Evolutionary conservation across 140 eudicot species (phyloP).

Genomic region (Stevia rebaudiana): DNA sequence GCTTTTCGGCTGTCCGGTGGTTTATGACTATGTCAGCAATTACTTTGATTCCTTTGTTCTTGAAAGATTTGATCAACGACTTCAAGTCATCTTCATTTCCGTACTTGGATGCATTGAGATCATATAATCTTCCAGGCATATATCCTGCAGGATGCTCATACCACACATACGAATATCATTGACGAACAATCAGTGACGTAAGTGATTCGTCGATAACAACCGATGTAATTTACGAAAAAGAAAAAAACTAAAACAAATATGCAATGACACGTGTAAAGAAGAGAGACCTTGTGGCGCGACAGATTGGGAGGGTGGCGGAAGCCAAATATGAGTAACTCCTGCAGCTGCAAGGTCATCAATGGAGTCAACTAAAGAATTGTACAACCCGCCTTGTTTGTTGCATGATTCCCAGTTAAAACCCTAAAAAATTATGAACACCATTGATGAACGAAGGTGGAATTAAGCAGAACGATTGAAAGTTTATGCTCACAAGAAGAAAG

Average conservation of each 20-base stretch:
- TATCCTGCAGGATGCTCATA: constrained; percentile 41
- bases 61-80: constrained; percentile 37
- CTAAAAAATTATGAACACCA: constrained; percentile 20
- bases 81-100: constrained; percentile 46
- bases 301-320: constrained; percentile 76
- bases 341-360: constrained; percentile 54
- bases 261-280: background rate
- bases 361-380: constrained; percentile 36
- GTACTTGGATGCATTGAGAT: constrained; percentile 53
- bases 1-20: constrained; percentile 54
- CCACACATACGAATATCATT: no score
- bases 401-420: constrained; percentile 79
- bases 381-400: constrained; percentile 57
- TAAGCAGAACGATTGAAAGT: background rate
- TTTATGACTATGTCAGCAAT: constrained; percentile 74
- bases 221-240: no score
- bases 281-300: constrained; percentile 65
- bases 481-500: background rate
- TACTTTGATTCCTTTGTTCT: constrained; percentile 54
- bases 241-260: background rate
- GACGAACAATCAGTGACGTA: no score
- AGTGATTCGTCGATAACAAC: no score
- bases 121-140: constrained; percentile 71
- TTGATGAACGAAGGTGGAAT: background rate
- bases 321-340: constrained; percentile 82